These are phyloP conservation scores for Kalanchoe fedtschenkoi DNA, from an alignment of 164 flowering plant genomes.

Conservation along the genomic window DNA sequence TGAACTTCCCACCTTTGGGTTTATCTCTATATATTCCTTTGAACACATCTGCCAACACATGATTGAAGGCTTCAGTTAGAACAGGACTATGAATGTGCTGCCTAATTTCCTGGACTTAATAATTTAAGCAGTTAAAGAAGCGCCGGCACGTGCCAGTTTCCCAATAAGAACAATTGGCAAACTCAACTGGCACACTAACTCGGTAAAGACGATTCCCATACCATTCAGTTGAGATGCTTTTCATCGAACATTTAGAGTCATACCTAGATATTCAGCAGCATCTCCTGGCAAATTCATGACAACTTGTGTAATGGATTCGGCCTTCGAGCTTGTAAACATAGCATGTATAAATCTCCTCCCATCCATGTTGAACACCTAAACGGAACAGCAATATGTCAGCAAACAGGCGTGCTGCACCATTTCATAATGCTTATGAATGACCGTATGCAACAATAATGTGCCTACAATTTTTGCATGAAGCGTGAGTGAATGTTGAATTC, in stretches of 20 bases:
- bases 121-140: background rate
- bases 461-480: background rate
- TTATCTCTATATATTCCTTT: constrained; percentile 45
- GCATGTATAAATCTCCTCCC: constrained; percentile 83
- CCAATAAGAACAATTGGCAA: background rate
- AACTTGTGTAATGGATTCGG: constrained; percentile 61
- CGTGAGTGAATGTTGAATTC: background rate
- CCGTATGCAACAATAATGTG: background rate
- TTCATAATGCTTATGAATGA: background rate
- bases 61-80: background rate
- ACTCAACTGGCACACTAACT: background rate
- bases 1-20: constrained; percentile 15
- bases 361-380: constrained; percentile 87
- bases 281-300: constrained; percentile 92
- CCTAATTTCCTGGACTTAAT: background rate
- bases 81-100: background rate
- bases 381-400: background rate
- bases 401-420: background rate
- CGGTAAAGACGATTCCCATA: background rate
- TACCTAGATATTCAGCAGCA: constrained; percentile 80
- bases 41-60: constrained; percentile 50
- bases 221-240: background rate
- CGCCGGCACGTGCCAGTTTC: too few relatives aligned
- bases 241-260: background rate
- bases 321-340: constrained; percentile 46